phyloP scores from a whole-genome alignment of 192 early-diverging fungal species.

The Irineochytrium annulatum region DNA sequence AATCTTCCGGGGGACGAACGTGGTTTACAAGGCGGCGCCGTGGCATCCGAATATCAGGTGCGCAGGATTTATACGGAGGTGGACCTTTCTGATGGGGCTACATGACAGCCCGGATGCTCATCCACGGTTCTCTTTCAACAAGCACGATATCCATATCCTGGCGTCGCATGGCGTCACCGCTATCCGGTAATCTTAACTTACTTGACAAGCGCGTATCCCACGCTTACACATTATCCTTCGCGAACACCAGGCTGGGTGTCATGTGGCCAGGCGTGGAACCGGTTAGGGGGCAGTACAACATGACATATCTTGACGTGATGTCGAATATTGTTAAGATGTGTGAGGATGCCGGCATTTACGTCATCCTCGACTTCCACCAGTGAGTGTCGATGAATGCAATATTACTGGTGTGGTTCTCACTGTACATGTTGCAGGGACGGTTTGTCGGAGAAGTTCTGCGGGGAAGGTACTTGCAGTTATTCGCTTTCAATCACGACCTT shows the following conservation, averaged over 20 bases:
- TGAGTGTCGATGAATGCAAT: conserved; percentile 32
- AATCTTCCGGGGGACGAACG: conserved; percentile 23
- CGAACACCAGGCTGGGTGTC: conserved; percentile 6
- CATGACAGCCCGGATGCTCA: conserved; percentile 3
- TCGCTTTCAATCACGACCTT: too few relatives aligned
- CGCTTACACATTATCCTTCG: neutral
- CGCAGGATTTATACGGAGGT: neutral
- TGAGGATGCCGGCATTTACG: conserved; percentile 52
- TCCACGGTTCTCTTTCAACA: conserved; percentile 19
- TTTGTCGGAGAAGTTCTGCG: conserved; percentile 23
- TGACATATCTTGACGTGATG: conserved; percentile 52
- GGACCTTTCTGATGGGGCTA: neutral
- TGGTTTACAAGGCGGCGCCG: conserved; percentile 22
- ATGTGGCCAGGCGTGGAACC: conserved; percentile 66
- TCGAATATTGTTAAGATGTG: conserved; percentile 44
- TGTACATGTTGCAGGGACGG: conserved; percentile 6
- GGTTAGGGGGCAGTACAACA: conserved; percentile 49
- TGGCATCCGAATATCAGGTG: conserved; percentile 13
- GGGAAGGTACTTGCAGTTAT: conserved; percentile 22
- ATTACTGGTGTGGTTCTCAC: conserved; percentile 1
- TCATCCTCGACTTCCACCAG: conserved; percentile 65
- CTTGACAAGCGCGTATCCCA: neutral
- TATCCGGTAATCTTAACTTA: conserved; percentile 8
- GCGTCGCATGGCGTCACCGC: conserved; percentile 10
- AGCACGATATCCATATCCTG: conserved; percentile 14